Evolutionary conservation across 176 grass and related monocot species (phyloP).

Genomic region (Bothriochloa decipiens): DNA sequence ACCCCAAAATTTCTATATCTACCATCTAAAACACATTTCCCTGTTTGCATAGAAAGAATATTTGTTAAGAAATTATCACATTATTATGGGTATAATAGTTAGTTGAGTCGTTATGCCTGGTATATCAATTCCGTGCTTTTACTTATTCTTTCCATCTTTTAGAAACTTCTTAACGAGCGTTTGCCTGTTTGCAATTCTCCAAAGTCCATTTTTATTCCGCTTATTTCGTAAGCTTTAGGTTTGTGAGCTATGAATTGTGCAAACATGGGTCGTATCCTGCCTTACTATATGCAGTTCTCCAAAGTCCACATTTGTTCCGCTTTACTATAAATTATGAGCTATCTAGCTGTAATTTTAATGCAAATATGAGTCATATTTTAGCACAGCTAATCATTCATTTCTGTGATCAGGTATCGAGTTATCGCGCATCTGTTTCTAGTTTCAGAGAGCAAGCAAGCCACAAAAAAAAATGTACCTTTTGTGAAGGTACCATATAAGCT

Average conservation of each 20-base stretch:
- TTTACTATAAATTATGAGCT: constrained; percentile 22
- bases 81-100: not conserved
- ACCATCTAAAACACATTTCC: not conserved
- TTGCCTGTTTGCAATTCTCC: constrained; percentile 4
- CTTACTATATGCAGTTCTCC: constrained; percentile 3
- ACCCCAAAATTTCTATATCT: not conserved
- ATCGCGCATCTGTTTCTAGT: constrained; percentile 86
- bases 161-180: constrained; percentile 10
- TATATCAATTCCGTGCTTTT: constrained; percentile 8
- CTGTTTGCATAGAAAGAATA: not conserved
- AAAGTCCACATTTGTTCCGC: constrained; percentile 9
- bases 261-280: not conserved
- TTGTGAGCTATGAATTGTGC: not conserved
- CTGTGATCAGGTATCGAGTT: constrained; percentile 69
- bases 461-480: constrained; percentile 54
- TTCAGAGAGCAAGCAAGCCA: constrained; percentile 91
- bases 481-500: constrained; percentile 71
- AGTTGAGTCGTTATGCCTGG: not conserved
- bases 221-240: not conserved
- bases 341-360: not conserved
- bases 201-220: constrained; percentile 4
- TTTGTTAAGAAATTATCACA: constrained; percentile 3
- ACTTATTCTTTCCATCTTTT: not conserved
- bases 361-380: not conserved
- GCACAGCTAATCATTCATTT: constrained; percentile 7